Evolutionary conservation across 148 eudicot species (phyloP), one percentile per base, ranked within the genome.

Genomic region (Amaranthus hypochondriacus): DNA sequence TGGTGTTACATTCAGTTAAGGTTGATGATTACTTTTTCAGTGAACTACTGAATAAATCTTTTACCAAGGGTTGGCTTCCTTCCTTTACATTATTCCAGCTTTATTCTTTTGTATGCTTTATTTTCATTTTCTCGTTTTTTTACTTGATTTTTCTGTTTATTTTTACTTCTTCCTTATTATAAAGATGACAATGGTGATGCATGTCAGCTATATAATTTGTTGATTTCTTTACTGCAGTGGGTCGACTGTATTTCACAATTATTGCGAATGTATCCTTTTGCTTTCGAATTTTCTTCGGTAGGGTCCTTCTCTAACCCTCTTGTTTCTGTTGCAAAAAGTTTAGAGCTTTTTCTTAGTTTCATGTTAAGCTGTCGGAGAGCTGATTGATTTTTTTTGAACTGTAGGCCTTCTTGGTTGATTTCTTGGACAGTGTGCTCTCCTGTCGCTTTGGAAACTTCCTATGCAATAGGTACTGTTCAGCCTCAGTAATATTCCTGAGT

Each of bases 381-480:
- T 59, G 28, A 60, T 59, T 70, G 56, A 9, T 55, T 49, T 3
- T 62, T 48, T 66, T 67, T 57, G 53, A 71, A 48, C 61, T 54
- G n/a, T 83, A 96, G 99, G 83, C 76, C 66, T 96, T 90, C 81
- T 73, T 96, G 78, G 99, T 90, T 71, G 99, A 96, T 82, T 86
- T 96, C 61, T 66, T 96, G 87, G 99, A 96, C 66, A 76, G 77
- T 76, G 85, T 90, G 83, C 90, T 90, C 64, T 92, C 99, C 56
- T 92, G 94, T 76, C 97, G 97, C 73, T 96, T 96, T 69, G 97
- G 92, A 43, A 96, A 96, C 86, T 96, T 96, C 84, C 85, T 96
- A 74, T 96, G 99, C 86, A 96, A 96, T 77, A 90, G 94, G 99
- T 95, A 85, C 49, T 21, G 51, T 70, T 73, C 57, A 49, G 9